Percentiles rank a stretch among this genome's conserved stretches.
phyloP scores from a whole-genome alignment of 352 stramenopile species.

The Pythium pyrilobum region DNA sequence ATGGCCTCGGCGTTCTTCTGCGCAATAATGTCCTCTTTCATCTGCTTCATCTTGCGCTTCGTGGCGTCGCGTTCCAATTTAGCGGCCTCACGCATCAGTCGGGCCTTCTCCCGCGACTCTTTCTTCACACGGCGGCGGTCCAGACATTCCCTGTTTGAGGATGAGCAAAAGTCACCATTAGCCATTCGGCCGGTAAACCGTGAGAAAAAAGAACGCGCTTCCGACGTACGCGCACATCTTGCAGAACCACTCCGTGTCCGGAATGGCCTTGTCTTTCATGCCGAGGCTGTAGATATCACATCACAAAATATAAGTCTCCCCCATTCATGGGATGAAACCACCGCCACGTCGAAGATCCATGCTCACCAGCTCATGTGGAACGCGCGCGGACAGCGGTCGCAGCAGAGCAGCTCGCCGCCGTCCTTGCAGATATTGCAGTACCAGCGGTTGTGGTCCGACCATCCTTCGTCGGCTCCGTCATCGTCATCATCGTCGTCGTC shows the following conservation, averaged over 20 bases:
- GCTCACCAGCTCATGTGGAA: constrained; percentile 88
- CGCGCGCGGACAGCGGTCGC: constrained; percentile 87
- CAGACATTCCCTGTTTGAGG: constrained; percentile 52
- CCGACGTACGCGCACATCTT: constrained; percentile 78
- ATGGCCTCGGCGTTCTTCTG: constrained; percentile 79
- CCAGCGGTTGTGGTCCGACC: constrained; percentile 85
- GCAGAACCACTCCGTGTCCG: constrained; percentile 84
- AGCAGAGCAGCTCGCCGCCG: constrained; percentile 86
- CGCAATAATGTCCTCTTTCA: constrained; percentile 65
- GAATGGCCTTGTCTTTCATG: constrained; percentile 72
- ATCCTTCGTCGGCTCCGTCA: constrained; percentile 48
- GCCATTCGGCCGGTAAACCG: too few relatives aligned
- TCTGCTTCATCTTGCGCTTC: constrained; percentile 50
- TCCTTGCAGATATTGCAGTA: constrained; percentile 91
- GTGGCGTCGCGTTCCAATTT: constrained; percentile 76
- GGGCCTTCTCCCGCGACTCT: constrained; percentile 70
- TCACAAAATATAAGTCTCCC: too few relatives aligned
- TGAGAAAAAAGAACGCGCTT: too few relatives aligned
- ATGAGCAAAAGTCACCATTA: too few relatives aligned
- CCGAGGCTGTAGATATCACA: constrained; percentile 40
- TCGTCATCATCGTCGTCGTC: constrained; percentile 36
- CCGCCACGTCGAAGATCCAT: too few relatives aligned
- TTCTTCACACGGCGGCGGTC: constrained; percentile 72
- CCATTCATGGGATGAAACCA: too few relatives aligned
- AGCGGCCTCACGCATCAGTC: constrained; percentile 70